Base-by-base conservation (phyloP, 2,329 filamentous ascomycete species). In the Alternaria arbusti region DNA sequence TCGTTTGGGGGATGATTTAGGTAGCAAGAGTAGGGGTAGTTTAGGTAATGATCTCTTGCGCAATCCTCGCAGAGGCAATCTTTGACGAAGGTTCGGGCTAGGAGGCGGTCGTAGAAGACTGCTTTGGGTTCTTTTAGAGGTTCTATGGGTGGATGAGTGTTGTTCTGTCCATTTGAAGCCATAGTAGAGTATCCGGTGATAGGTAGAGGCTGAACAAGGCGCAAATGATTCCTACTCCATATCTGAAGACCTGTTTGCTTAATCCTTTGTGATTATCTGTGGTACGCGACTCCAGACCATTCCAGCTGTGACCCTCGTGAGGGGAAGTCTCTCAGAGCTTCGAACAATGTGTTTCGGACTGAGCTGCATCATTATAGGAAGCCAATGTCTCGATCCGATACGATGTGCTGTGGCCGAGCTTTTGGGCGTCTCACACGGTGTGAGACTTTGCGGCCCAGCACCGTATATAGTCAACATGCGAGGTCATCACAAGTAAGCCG, bases 1-100 rank as follows among this genome's bases (percentile, higher is more conserved):
- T 51, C 9, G 26, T 22, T 20, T 4, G n/a, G 17, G 15, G 0
- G 4, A 22, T 51, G 26, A 1, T 1, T 0, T 4, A 20, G 1
- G 1, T 0, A 6, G 47, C 47, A 32, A 1, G 47, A 22, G 26
- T 6, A 6, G 12, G 47, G 47, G 26, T 15, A 11, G 5, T 51
- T 51, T 8, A 32, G 9, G 17, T 51, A 32, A 2, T 1, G 20
- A 1, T 22, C 2, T n/a, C 1, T 8, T 10, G 26, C 12, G 11
- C 47, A 32, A 3, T 2, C 7, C 15, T 50, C 47, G 5, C 47
- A 51, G n/a, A 9, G 20, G 12, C 47, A 51, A 1, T 1, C 1
- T 15, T 46, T 46, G 44, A 3, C 7, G 12, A 51, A 51, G 17
- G 8, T 32, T 9, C 1, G 11, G 11, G 12, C 1, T 22, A 32